Base-by-base conservation (phyloP, 148 eudicot species). In the Suaeda aralocaspica region DNA sequence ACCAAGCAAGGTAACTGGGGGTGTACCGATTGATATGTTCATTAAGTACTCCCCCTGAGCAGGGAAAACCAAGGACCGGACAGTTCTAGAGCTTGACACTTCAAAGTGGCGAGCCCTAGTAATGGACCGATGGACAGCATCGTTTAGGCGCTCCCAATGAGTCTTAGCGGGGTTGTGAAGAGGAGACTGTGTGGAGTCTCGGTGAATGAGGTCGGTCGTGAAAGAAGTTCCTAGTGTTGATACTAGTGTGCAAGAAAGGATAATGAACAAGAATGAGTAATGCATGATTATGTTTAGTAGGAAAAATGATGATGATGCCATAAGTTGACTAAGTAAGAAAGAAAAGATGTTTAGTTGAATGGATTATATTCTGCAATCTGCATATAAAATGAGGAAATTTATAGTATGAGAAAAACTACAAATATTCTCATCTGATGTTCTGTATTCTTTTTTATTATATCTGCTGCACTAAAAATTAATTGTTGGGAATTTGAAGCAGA, bases 11-110 rank as follows among this genome's bases (percentile, higher is more conserved):
- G 59, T 62, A 4, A 76, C 25, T 0, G 84, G 80, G 15, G 88
- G 91, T 2, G 80, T 81, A 0, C 91, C 91, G 1, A 84, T 53
- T 24, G 86, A 66, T 11, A 84, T 62, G 71, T 81, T 79, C 85
- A 87, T 80, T 5, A 84, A 46, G 56, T 73, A 87, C 30, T 67
- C 82, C 16, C 85, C 86, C 3, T 44, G 52, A 2, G 59, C 26
- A 9, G 85, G 44, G 15, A 55, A 19, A 16, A 82, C 25, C 3
- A 44, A 24, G 29, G 72, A 24, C 4, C 6, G 65, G 42, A 29
- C 29, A 8, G 11, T 9, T 49, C 10, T 33, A 31, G 68, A 44
- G 58, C 52, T 30, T 4, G 10, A 14, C 44, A 64, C 44, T 24
- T 6, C 61, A 30, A 69, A 76, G 58, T 39, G 69, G 21, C 16